Evolutionary conservation across 2,329 filamentous ascomycete genomes (phyloP).

Genomic region (Beauveria medogensis): DNA sequence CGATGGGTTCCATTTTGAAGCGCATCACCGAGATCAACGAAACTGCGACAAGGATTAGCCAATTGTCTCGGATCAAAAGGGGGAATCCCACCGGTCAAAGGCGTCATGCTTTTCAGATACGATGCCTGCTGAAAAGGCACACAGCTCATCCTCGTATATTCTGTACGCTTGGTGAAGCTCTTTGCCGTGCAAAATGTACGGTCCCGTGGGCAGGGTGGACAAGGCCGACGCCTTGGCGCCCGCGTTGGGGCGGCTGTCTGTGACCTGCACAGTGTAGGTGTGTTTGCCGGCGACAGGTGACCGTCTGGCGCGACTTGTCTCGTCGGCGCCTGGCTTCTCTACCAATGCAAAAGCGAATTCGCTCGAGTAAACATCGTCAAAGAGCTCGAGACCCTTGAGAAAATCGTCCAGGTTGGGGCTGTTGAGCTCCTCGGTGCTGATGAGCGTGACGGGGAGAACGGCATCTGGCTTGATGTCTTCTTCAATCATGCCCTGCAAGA

Average conservation of each 20-base stretch:
- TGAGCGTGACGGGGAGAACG: conserved; percentile 32
- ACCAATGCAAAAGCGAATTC: conserved; percentile 32
- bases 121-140: conserved; percentile 30
- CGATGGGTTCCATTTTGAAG: conserved; percentile 20
- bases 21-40: conserved; percentile 21
- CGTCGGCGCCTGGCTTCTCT: conserved; percentile 26
- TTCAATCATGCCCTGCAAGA: conserved; percentile 30
- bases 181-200: conserved; percentile 33
- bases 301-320: background rate
- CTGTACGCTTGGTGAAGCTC: conserved; percentile 34
- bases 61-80: background rate
- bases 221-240: conserved; percentile 14
- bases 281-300: background rate
- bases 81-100: conserved; percentile 18
- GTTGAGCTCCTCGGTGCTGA: conserved; percentile 30
- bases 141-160: conserved; percentile 30
- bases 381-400: conserved; percentile 23
- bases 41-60: conserved; percentile 17
- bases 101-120: conserved; percentile 25
- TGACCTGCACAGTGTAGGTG: conserved; percentile 4
- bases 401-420: conserved; percentile 25
- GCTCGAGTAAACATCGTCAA: conserved; percentile 31
- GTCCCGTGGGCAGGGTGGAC: conserved; percentile 27
- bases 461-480: conserved; percentile 33
- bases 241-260: conserved; percentile 14